Evolutionary conservation across 1,284 basidiomycete genomes (phyloP).

Genomic region (Trichosporon coremiiforme): DNA sequence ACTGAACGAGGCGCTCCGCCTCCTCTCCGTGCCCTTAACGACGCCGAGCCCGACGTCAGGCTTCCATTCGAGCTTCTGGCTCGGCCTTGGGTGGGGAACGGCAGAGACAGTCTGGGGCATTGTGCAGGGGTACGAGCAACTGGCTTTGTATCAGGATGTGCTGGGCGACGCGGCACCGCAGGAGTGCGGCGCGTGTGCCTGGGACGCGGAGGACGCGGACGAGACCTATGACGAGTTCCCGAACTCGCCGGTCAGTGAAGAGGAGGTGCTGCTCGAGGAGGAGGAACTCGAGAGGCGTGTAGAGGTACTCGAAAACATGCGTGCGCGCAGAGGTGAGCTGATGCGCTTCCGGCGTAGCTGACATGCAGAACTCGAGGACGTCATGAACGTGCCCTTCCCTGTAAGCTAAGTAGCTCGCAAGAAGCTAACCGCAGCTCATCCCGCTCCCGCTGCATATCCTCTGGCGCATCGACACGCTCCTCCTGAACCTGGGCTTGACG

Average conservation of each 20-base stretch:
- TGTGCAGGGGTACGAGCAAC: slow-evolving; percentile 54
- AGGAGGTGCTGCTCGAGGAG: slow-evolving; percentile 28
- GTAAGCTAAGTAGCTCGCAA: slow-evolving; percentile 34
- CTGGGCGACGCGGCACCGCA: slow-evolving; percentile 33
- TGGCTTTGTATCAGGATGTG: slow-evolving; percentile 53
- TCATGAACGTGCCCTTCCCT: slow-evolving; percentile 52
- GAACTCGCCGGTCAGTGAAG: slow-evolving; percentile 24
- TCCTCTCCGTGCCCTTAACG: slow-evolving; percentile 46
- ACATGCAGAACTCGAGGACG: slow-evolving; percentile 50
- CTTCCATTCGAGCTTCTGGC: slow-evolving; percentile 54
- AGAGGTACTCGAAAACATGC: slow-evolving; percentile 51
- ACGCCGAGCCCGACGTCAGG: slow-evolving; percentile 49
- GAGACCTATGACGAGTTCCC: slow-evolving; percentile 29
- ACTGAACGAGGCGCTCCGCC: slow-evolving; percentile 50
- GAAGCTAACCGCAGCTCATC: slow-evolving; percentile 43
- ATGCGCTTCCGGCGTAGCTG: background rate
- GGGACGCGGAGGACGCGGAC: slow-evolving; percentile 25
- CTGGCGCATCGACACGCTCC: slow-evolving; percentile 56
- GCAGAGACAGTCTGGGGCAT: slow-evolving; percentile 55
- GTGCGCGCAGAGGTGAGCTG: slow-evolving; percentile 47
- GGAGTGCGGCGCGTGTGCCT: slow-evolving; percentile 13
- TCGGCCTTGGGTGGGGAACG: slow-evolving; percentile 55
- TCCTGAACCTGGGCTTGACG: slow-evolving; percentile 57
- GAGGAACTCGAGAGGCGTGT: slow-evolving; percentile 51
- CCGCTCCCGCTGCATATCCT: slow-evolving; percentile 53